Evolutionary conservation across 2,329 filamentous ascomycete species (phyloP), one percentile per base, ranked within the genome.

Genomic region (Didymella pinodella): DNA sequence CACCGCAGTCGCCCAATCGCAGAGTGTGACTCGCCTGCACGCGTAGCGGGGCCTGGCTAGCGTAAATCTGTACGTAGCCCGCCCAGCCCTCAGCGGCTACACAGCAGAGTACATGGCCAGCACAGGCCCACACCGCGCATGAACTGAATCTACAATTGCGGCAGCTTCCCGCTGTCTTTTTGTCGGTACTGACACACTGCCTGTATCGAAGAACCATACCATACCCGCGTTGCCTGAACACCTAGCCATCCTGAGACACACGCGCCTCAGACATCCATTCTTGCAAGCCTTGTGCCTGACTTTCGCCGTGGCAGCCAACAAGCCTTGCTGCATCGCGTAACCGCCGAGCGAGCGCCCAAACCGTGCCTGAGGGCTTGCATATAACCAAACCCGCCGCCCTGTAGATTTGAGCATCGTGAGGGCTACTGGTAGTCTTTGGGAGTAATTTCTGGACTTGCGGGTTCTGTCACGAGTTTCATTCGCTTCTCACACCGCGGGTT

Each of bases 351-450:
- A 48, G 31, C 25, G 52, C 51, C 62, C 52, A 46, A 57, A 38
- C 62, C 48, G 55, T 49, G 66, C 69, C 65, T 68, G 50, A 65
- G 63, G 59, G 51, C 64, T 64, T 69, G 59, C 63, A 62, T 73
- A 75, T 74, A 75, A 72, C 71, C 75, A 75, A 76, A 70, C 66
- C 71, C 54, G 31, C 54, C 49, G 56, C 59, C 65, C 63, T 57
- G 61, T 64, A 32, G 49, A 50, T n/a, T 54, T 29, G 40, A 50
- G 18, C 41, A 48, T 54, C 32, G 46, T 54, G 40, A 49, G 62
- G 71, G 70, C 73, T 76, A 74, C 75, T 75, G 75, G 75, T 77
- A 75, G 73, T 75, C 71, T 65, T 70, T 65, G 63, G 60, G 59
- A 55, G 38, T 54, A 54, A 47, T 47, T 25, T 46, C 43, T 46